Evolutionary conservation across 2,329 filamentous ascomycete species (phyloP).

Genomic region (Triangularia verruculosa): DNA sequence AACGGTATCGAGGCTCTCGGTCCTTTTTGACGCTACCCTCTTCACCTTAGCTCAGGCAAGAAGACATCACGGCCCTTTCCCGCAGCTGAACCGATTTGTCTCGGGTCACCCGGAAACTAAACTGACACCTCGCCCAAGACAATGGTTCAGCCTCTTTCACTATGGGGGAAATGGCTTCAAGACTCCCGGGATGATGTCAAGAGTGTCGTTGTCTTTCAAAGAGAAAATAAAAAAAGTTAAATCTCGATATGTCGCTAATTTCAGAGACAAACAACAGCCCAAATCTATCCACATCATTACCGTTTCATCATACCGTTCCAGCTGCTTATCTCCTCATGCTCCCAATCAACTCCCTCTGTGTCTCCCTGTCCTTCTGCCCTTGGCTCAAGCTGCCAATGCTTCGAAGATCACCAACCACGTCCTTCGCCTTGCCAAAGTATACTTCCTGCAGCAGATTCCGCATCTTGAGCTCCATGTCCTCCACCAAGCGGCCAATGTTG

Average conservation of each 20-base stretch:
- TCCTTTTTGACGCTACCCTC: no score
- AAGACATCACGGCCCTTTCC: not conserved
- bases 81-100: not conserved
- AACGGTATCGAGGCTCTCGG: not conserved
- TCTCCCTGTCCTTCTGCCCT: conserved; percentile 75
- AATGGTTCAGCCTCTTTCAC: not conserved
- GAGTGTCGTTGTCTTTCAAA: not conserved
- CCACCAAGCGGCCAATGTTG: conserved; percentile 89
- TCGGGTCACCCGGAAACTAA: not conserved
- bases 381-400: conserved; percentile 84
- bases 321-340: conserved; percentile 49
- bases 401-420: conserved; percentile 91
- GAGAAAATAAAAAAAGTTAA: not conserved
- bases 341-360: conserved; percentile 83
- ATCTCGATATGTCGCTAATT: not conserved
- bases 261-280: not conserved
- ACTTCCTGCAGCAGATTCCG: conserved; percentile 96
- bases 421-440: conserved; percentile 99
- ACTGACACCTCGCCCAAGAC: not conserved
- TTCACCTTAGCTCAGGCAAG: no score
- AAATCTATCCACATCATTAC: not conserved
- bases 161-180: not conserved
- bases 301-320: not conserved
- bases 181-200: not conserved
- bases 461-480: conserved; percentile 99